Percentiles rank a stretch among this genome's conserved stretches.
These are phyloP conservation scores for Mortierella sp. DNA, from an alignment of 371 early-diverging fungal genomes.

Conservation along the genomic window DNA sequence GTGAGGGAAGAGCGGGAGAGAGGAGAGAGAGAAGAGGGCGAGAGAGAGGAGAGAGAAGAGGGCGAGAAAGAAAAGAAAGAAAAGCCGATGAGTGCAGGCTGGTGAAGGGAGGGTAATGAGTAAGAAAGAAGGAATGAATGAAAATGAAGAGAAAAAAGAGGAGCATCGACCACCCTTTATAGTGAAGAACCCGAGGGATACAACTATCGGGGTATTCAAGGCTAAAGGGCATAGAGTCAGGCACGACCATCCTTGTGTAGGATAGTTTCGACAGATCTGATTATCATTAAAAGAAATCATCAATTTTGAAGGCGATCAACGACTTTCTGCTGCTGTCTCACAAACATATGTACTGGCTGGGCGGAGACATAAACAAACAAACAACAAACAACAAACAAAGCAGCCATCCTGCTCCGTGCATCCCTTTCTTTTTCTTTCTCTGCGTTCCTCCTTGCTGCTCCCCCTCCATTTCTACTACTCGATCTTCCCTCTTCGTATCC, in stretches of 20 bases:
- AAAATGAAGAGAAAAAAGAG: not conserved
- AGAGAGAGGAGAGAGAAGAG: not conserved
- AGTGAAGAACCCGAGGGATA: too few relatives aligned
- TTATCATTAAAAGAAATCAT: not conserved
- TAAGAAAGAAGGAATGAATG: not conserved
- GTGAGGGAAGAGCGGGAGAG: too few relatives aligned
- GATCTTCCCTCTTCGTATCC: too few relatives aligned
- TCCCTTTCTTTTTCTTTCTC: not conserved
- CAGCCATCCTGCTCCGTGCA: not conserved
- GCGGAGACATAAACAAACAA: not conserved
- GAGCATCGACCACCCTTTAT: too few relatives aligned
- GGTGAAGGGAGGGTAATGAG: not conserved
- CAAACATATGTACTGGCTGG: not conserved
- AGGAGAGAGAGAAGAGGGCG: not conserved
- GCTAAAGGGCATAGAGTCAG: too few relatives aligned
- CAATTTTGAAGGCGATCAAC: not conserved
- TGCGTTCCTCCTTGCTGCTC: not conserved
- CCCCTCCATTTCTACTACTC: too few relatives aligned
- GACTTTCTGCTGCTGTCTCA: too few relatives aligned
- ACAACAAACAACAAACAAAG: not conserved
- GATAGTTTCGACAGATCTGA: too few relatives aligned
- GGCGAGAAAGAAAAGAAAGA: not conserved
- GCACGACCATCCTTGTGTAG: too few relatives aligned
- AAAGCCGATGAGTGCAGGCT: not conserved
- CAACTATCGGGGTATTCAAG: too few relatives aligned